Percentiles rank a stretch among this genome's conserved stretches.
phyloP scores from a whole-genome alignment of 345 rosid genomes.

The Salix viminalis region DNA sequence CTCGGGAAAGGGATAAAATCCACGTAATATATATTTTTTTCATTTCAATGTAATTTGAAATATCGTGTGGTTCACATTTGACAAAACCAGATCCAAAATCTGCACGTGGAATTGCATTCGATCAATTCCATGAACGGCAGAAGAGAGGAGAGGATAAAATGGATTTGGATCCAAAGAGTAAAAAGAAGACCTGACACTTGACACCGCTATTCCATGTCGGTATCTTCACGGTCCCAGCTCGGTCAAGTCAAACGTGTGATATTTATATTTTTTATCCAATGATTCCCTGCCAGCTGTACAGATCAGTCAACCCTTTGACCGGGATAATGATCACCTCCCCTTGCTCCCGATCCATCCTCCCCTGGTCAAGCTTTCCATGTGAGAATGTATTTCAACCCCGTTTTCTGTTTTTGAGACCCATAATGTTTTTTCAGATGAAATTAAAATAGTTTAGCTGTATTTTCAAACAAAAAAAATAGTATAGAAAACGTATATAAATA shows the following conservation, averaged over 20 bases:
- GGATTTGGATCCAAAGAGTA: not conserved
- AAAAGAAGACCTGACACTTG: constrained; percentile 6
- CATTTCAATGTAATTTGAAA: no score
- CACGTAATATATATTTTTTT: no score
- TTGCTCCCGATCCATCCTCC: not conserved
- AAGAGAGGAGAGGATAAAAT: no score
- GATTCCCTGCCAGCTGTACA: constrained; percentile 10
- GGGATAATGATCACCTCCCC: not conserved
- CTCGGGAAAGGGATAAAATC: no score
- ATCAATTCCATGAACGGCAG: not conserved
- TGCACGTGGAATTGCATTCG: constrained; percentile 28
- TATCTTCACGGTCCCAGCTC: constrained; percentile 5
- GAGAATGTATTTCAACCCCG: no score
- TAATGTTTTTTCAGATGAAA: no score
- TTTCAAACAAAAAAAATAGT: no score
- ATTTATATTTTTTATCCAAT: not conserved
- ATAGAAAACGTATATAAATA: no score
- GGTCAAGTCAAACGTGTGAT: constrained; percentile 17
- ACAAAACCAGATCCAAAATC: not conserved
- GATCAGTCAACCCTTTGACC: constrained; percentile 24
- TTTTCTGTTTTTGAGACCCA: no score
- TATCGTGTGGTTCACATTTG: not conserved
- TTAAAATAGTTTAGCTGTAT: no score
- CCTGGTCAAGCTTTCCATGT: no score
- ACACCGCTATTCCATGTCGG: constrained; percentile 6